phyloP scores from a whole-genome alignment of 805 yeast species.

The Lachancea thermotolerans region DNA sequence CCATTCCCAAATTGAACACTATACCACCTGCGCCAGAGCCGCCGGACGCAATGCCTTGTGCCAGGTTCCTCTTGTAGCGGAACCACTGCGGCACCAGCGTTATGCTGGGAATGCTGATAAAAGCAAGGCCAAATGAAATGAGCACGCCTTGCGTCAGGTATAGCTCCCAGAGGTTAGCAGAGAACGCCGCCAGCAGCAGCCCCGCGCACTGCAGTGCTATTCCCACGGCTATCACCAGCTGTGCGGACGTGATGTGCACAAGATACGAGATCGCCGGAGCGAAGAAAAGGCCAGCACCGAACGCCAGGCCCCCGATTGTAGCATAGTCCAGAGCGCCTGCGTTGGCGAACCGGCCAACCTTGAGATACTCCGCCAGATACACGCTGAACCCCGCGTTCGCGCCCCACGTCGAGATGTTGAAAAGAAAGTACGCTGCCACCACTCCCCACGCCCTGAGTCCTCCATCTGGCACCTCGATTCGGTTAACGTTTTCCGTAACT shows the following conservation, averaged over 20 bases:
- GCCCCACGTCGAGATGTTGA: conserved; percentile 51
- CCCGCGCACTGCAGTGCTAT: conserved; percentile 42
- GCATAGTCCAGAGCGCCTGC: conserved; percentile 47
- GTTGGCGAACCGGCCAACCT: conserved; percentile 38
- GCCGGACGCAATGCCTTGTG: conserved; percentile 32
- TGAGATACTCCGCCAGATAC: conserved; percentile 44
- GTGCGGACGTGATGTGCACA: conserved; percentile 40
- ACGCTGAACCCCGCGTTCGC: conserved; percentile 50
- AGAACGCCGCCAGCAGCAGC: conserved; percentile 45
- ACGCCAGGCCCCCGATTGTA: conserved; percentile 51
- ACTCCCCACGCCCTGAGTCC: conserved; percentile 48
- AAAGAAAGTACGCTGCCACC: conserved; percentile 37
- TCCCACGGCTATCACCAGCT: conserved; percentile 39
- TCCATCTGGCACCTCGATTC: conserved; percentile 36
- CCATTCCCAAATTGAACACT: conserved; percentile 33
- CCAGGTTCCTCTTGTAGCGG: conserved; percentile 37
- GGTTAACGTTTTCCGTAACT: background rate
- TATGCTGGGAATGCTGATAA: conserved; percentile 41
- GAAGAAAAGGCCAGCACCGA: conserved; percentile 45
- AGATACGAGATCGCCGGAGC: conserved; percentile 44
- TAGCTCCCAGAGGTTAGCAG: conserved; percentile 41
- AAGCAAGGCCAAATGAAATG: background rate
- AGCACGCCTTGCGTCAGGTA: conserved; percentile 3
- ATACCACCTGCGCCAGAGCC: conserved; percentile 41
- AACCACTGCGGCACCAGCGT: conserved; percentile 52